Base-by-base conservation (phyloP, 495 filamentous ascomycete species). In the Penicillium cataractarum region DNA sequence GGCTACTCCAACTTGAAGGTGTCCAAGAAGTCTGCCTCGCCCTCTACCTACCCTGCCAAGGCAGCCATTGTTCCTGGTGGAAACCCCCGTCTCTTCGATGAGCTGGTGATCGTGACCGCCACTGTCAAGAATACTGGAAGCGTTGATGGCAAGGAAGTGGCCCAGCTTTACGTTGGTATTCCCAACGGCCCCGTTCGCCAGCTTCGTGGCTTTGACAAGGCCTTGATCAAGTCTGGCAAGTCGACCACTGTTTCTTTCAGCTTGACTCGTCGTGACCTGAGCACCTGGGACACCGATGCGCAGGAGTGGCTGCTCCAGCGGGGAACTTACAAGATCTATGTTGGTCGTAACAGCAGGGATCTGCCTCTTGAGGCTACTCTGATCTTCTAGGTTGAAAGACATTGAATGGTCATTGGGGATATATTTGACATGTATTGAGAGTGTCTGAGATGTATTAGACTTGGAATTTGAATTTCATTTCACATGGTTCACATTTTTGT, bases 261-360 rank as follows among this genome's bases (percentile, higher is more conserved):
- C 35, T 39, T 39, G 35, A 39, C 35, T 15, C 35, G 35, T 17
- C 35, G 35, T 80, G 89, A 91, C 65, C 57, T 91, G 64, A 89
- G 87, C 65, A 82, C 82, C 8, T 92, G 89, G 89, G 85, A 90
- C 72, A 76, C 80, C 0, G 74, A 65, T 13, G 75, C 73, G 35
- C 89, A 91, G 76, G 73, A 80, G 32, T 92, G 88, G 89, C 64
- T 76, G 31, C 60, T 87, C 61, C 82, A 82, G 49, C 57, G 42
- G 29, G 77, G 71, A 15, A 57, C 62, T 29, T 81, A 74, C 49
- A 62, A 68, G 24, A 64, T 80, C 37, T 89, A 82, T 70, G 89
- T 95, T 13, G 88, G 89, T 2, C 75, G 76, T 21, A 85, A 81
- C 40, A 71, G 70, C 46, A 48, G 61, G 21, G 68, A 76, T 58